Evolutionary conservation across 2,329 filamentous ascomycete genomes (phyloP), one percentile per base, ranked within the genome.

Genomic region (Davidsoniella neocaledoniae): DNA sequence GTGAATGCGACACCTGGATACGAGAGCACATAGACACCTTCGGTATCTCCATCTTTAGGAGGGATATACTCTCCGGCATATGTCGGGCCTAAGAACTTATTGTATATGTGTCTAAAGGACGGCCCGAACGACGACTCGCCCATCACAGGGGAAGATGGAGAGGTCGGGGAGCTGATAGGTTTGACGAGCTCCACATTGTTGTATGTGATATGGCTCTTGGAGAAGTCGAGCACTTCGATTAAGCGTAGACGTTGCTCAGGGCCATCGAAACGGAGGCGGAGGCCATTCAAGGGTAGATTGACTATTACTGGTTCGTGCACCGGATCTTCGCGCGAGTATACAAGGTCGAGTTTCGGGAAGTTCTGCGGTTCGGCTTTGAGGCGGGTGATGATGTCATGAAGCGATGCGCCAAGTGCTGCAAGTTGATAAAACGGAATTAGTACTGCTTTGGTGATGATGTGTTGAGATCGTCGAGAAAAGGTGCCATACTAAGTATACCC

Each of bases 1-100:
- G 83, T 88, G 62, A 96, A 95, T 0, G 90, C 86, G 26, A 98
- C 79, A 0, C 91, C 91, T 1, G 90, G 88, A 64, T 95, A 98
- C 1, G 90, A 96, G 33, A 98, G 69, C 33, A 94, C 79, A 60
- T 96, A 98, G 19, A 78, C 83, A 14, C 88, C 88, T 52, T 72
- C 67, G 14, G 70, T 68, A 1, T 68, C 59, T 16, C 48, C 49
- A 33, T 53, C 46, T n/a, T 51, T 41, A 17, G 36, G 23, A 7
- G 81, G 74, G 37, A 94, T 73, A 60, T 90, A 98, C 68, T 98
- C 91, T 55, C 91, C 91, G 1, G 84, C 84, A 62, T 94, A 96
- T 0, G 90, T 93, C 16, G 88, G 88, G 0, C 91, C 91, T 55
- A 98, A 80, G n/a, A 95, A 71, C 48, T 85, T 80, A 58, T 94